These are phyloP conservation scores for Fusarium sp. DNA, from an alignment of 2,329 filamentous ascomycete genomes.

Conservation along the genomic window DNA sequence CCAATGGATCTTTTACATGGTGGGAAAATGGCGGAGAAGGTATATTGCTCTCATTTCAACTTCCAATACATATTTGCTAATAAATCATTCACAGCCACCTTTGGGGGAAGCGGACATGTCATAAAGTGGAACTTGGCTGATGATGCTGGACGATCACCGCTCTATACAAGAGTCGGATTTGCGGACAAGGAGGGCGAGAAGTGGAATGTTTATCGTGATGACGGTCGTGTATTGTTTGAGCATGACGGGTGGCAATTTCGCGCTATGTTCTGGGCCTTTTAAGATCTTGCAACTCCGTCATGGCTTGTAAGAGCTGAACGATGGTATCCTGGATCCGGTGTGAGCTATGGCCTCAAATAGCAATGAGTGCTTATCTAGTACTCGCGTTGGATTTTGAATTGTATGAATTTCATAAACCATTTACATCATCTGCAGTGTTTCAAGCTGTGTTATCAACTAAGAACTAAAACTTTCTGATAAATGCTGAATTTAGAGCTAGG, in stretches of 20 bases:
- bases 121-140: conserved; percentile 3
- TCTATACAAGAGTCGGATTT: not conserved
- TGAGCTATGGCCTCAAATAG: not conserved
- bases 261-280: not conserved
- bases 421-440: no score
- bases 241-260: not conserved
- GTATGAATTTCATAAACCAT: no score
- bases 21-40: conserved; percentile 4
- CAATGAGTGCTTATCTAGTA: no score
- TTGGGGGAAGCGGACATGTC: not conserved
- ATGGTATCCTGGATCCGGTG: not conserved
- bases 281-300: not conserved
- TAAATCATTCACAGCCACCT: not conserved
- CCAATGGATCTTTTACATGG: not conserved
- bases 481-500: no score
- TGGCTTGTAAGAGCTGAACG: not conserved
- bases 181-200: not conserved
- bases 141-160: not conserved
- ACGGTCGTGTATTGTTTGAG: not conserved
- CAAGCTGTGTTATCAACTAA: no score
- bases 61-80: not conserved
- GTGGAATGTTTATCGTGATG: conserved; percentile 1
- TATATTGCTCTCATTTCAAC: not conserved
- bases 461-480: no score
- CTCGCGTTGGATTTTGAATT: no score